Evolutionary conservation across 495 filamentous ascomycete genomes (phyloP), one percentile per base, ranked within the genome.

Genomic region (Parathielavia appendiculata): DNA sequence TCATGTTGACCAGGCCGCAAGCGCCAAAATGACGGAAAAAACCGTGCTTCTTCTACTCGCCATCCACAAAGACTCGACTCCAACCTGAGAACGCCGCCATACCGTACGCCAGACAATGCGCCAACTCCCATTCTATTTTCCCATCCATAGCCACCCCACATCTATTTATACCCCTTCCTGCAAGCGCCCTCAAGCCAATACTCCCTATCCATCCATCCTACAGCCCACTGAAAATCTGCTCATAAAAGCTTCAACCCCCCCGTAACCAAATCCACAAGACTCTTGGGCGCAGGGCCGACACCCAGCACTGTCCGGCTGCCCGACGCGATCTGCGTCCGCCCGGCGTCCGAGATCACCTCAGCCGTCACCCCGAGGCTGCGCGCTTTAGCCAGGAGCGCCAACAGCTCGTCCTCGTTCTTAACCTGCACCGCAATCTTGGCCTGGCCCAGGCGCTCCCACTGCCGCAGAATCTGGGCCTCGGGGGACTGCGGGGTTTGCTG

Each of bases 311-410:
- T 98, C 66, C 86, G 79, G 66, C 88, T 95, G 17, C 95, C 92
- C 43, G 83, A 82, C n/a, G 86, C 92, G 73, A 98, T 95, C 83
- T 97, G 95, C 34, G 93, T 98, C 56, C 93, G 81, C 26, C 93
- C 93, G n/a, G 93, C 93, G 79, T 98, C 93, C 64, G 87, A 83
- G 50, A 98, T 90, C 35, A 96, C 84, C 69, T 88, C 84, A 46
- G 93, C 88, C 53, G 90, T 92, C 39, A 98, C 73, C 3, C 92
- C 93, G 53, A 96, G 67, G 66, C 87, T 90, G 46, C 89, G 77
- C 11, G 93, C 92, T 71, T 84, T 83, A 23, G 83, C 88, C 73
- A 90, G 84, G 59, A 97, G 72, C 61, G 82, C 74, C 54, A 87
- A 66, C 71, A 98, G 66, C 70, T 96, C 90, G 49, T 92, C 91